A percentile compares a stretch with the other conserved stretches of the same genome.
These are phyloP conservation scores for Torulaspora globosa DNA, from an alignment of 1,139 yeast genomes.

Conservation along the genomic window DNA sequence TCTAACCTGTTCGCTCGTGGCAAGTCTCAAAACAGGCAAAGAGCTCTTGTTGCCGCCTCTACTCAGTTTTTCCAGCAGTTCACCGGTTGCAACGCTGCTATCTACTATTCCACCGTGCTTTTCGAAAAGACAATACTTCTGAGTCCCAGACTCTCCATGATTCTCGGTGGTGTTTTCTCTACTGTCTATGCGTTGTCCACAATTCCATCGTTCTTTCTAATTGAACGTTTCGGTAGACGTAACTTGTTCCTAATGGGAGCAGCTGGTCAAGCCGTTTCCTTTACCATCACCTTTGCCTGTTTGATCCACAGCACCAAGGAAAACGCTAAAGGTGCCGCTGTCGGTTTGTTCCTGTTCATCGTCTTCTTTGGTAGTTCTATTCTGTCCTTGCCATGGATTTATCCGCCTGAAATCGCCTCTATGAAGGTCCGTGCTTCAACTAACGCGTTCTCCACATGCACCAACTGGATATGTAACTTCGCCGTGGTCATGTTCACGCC, in stretches of 20 bases:
- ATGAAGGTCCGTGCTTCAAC: conserved; percentile 44
- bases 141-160: conserved; percentile 49
- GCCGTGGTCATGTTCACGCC: conserved; percentile 50
- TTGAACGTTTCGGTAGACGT: conserved; percentile 68
- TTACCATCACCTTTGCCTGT: conserved; percentile 43
- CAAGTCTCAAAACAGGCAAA: conserved; percentile 40
- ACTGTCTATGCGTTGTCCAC: conserved; percentile 60
- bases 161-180: conserved; percentile 62
- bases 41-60: conserved; percentile 55
- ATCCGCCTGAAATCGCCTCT: conserved; percentile 46
- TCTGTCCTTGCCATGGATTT: conserved; percentile 44
- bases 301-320: conserved; percentile 36
- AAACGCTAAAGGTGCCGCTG: conserved; percentile 46
- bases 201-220: conserved; percentile 57
- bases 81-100: conserved; percentile 66
- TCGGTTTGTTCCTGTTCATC: conserved; percentile 46
- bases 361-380: conserved; percentile 41
- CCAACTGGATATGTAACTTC: conserved; percentile 50
- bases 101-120: conserved; percentile 62
- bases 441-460: conserved; percentile 46
- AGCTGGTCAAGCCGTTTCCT: conserved; percentile 41
- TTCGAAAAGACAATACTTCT: conserved; percentile 52
- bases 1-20: conserved; percentile 58
- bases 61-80: conserved; percentile 53
- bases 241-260: conserved; percentile 42